phyloP scores from a whole-genome alignment of 192 early-diverging fungal genomes.

The Martensiomyces pterosporus region DNA sequence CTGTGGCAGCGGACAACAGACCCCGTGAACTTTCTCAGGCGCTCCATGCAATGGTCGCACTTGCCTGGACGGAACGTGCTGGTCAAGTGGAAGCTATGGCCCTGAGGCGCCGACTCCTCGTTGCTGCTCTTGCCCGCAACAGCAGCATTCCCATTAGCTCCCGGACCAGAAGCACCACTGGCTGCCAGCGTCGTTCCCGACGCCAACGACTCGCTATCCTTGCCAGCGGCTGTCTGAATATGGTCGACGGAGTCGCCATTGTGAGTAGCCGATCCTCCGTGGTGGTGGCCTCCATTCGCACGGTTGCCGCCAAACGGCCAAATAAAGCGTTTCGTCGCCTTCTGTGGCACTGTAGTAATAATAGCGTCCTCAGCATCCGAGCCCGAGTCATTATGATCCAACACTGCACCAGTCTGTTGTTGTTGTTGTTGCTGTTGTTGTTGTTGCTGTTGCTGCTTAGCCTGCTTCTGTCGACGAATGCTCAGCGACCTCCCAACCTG shows the following conservation, averaged over 20 bases:
- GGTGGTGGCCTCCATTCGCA: conserved; percentile 8
- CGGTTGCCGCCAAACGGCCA: conserved; percentile 51
- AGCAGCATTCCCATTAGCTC: too few species aligned
- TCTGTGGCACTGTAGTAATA: conserved; percentile 42
- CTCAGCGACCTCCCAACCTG: conserved; percentile 20
- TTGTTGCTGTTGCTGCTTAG: conserved; percentile 13
- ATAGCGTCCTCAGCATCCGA: conserved; percentile 48
- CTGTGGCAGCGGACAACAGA: conserved; percentile 34
- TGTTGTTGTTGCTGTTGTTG: background rate
- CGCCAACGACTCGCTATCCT: conserved; percentile 1
- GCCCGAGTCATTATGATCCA: conserved; percentile 31
- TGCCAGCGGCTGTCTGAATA: too few species aligned
- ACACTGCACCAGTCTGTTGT: background rate
- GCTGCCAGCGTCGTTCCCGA: background rate
- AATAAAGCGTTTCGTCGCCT: conserved; percentile 49
- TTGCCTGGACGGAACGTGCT: conserved; percentile 43
- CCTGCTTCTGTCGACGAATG: conserved; percentile 27
- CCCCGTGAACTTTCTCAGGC: conserved; percentile 40
- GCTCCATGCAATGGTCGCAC: conserved; percentile 47
- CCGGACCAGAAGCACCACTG: too few species aligned
- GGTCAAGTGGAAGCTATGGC: conserved; percentile 41
- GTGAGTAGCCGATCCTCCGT: background rate
- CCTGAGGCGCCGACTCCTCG: conserved; percentile 8
- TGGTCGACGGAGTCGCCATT: background rate
- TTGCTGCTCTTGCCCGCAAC: conserved; percentile 9